Percentiles rank a stretch among this genome's conserved stretches.
phyloP scores from a whole-genome alignment of 306 rosid species.

The Sechiopsis laciniata region DNA sequence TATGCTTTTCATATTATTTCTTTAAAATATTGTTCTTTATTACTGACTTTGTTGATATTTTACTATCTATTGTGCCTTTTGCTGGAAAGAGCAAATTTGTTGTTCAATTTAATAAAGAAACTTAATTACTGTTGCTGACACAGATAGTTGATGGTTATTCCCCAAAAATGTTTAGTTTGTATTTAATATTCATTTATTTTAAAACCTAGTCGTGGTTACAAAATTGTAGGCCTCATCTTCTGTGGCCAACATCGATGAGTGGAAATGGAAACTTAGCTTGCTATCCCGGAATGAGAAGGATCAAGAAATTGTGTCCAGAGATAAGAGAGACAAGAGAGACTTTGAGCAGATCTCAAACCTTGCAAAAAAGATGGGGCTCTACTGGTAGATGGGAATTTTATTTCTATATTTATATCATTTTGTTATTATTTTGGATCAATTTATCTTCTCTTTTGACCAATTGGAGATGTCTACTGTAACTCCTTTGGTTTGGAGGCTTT shows the following conservation, averaged over 20 bases:
- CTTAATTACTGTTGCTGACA: not conserved
- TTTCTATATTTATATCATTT: not conserved
- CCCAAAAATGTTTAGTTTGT: constrained; percentile 7
- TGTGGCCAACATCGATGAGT: constrained; percentile 89
- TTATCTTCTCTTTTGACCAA: not conserved
- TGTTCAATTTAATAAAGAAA: not conserved
- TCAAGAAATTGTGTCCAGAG: constrained; percentile 82
- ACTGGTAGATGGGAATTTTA: constrained; percentile 39
- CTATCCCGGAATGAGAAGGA: constrained; percentile 74
- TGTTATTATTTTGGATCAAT: not conserved
- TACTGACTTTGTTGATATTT: not conserved
- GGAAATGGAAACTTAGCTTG: constrained; percentile 97
- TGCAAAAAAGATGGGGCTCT: constrained; percentile 86
- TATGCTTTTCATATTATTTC: not conserved
- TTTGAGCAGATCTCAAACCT: constrained; percentile 90
- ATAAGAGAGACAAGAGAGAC: constrained; percentile 85
- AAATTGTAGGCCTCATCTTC: constrained; percentile 72
- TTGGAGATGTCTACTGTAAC: too few relatives aligned
- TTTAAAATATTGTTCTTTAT: not conserved
- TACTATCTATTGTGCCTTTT: not conserved
- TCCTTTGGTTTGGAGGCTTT: too few relatives aligned
- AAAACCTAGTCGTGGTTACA: not conserved
- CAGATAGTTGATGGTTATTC: not conserved
- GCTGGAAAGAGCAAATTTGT: not conserved
- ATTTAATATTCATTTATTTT: not conserved